Base-by-base conservation (phyloP, 495 filamentous ascomycete genomes). In the Xylaria venustula region DNA sequence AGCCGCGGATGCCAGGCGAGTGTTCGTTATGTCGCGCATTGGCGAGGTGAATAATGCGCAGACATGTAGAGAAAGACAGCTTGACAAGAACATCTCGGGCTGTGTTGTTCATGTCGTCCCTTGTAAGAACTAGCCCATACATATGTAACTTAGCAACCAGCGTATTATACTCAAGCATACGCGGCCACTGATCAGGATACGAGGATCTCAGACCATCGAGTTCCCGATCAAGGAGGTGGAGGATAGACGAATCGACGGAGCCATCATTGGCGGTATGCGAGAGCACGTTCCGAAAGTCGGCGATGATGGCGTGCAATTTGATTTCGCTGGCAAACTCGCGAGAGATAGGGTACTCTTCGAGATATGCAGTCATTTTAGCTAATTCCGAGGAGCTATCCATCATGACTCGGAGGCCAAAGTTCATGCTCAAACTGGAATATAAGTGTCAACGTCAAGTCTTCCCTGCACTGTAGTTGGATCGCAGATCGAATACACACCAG, bases 201-300 rank as follows among this genome's bases (percentile, higher is more conserved):
- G 45, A 58, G 49, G 61, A 44, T 50, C 55, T 68, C 1, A 73
- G 46, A 14, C 59, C 50, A 19, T 72, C 66, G 9, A 73, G 65
- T 32, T 73, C 67, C 3, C 62, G 54, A 17, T 73, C 71, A 11
- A 73, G 68, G 42, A 73, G 67, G 26, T 71, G 69, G 20, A 70
- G 66, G 36, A 73, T 58, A 9, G 69, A 71, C 11, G 64, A 67
- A 41, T 72, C 64, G 48, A 70, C 60, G 14, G 67, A 62, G 32
- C 60, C 65, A 54, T 71, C 69, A 49, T 67, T 67, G 12, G 62
- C 62, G 25, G 61, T 65, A 19, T 71, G 64, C 9, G 63, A 49
- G 20, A 71, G 60, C 14, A 69, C 53, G 22, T 65, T 69, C 11
- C 56, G 60, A 26, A 71, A 71, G n/a, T 55, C 56, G 17, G 67